Base-by-base conservation (phyloP, 2,329 filamentous ascomycete genomes). In the Dactylonectria estremocensis region DNA sequence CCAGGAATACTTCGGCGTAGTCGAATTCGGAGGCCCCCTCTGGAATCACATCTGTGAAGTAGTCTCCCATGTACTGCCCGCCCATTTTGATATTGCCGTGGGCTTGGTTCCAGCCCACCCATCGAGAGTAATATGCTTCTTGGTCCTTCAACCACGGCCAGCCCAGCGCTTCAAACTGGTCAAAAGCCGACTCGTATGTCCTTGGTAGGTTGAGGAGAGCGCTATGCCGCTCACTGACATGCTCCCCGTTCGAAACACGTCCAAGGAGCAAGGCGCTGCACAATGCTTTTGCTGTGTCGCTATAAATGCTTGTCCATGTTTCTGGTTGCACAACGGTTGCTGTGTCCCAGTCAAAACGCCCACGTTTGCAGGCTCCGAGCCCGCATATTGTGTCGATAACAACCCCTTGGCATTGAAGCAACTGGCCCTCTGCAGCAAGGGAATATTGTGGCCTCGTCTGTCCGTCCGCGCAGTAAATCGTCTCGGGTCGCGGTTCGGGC, bases 41-140 rank as follows among this genome's bases (percentile, higher is more conserved):
- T 14, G 64, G 64, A 31, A 64, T 33, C 14, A 18, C 10, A 20
- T 69, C 64, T n/a, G 64, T 64, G 31, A 69, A 69, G 37, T 43
- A 61, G 14, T 63, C 59, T 5, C 64, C 43, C n/a, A 69, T 28
- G 13, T 22, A 31, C 28, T 43, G 37, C 2, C 35, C 58, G 8
- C 37, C 64, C 58, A 69, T 58, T 16, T 31, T 52, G 28, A 67
- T 63, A 5, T 48, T 50, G n/a, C 40, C 45, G 18, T 67, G 59
- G 6, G 48, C 60, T 14, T 64, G 18, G 37, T 46, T 55, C 64
- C 60, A 67, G 10, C 60, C 46, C 10, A 59, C 50, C 60, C 60
- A 69, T 22, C 60, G 60, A 13, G 54, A 61, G 52, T 64, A 67
- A 55, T 67, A 69, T 16, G 14, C 64, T 28, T 69, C 46, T 54